Percentiles rank a stretch among this genome's conserved stretches.
Conservation (phyloP, 805 yeast genomes). For the Jamesozyma gamospora region DNA sequence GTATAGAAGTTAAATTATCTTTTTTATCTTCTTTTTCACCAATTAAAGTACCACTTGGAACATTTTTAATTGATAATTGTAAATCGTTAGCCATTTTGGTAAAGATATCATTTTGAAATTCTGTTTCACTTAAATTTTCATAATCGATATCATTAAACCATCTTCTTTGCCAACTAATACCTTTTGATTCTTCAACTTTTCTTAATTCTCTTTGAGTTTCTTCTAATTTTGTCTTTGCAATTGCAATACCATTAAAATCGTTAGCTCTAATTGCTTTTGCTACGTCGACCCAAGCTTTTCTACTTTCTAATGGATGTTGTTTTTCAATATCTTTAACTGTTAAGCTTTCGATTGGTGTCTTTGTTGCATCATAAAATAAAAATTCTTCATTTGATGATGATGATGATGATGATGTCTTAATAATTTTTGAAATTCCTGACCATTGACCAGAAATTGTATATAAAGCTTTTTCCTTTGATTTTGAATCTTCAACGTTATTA, state of each 20-base stretch:
- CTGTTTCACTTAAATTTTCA: slow-evolving; percentile 14
- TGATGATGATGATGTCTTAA: slow-evolving; percentile 35
- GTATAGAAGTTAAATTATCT: slow-evolving; percentile 37
- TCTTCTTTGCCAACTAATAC: slow-evolving; percentile 64
- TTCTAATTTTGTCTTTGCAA: slow-evolving; percentile 72
- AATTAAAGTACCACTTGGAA: slow-evolving; percentile 55
- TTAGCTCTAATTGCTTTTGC: slow-evolving; percentile 77
- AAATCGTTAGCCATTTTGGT: slow-evolving; percentile 39
- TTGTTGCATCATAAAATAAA: slow-evolving; percentile 57
- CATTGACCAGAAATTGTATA: slow-evolving; percentile 87
- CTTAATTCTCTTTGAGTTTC: slow-evolving; percentile 80
- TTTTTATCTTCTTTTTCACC: slow-evolving; percentile 48
- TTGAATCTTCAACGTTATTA: slow-evolving; percentile 33
- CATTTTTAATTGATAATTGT: slow-evolving; percentile 51
- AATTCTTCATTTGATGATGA: slow-evolving; percentile 6
- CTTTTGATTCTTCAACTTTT: slow-evolving; percentile 58
- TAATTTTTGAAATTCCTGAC: slow-evolving; percentile 70
- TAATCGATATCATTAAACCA: slow-evolving; percentile 62
- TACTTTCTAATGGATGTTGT: slow-evolving; percentile 74
- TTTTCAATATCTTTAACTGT: slow-evolving; percentile 72
- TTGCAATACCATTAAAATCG: slow-evolving; percentile 66
- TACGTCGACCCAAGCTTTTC: slow-evolving; percentile 88
- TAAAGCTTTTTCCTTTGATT: slow-evolving; percentile 52
- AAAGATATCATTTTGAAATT: slow-evolving; percentile 32
- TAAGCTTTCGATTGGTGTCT: slow-evolving; percentile 45